Evolutionary conservation across 169 alveolate genomes (phyloP).

Genomic region (Plasmodium falciparum): DNA sequence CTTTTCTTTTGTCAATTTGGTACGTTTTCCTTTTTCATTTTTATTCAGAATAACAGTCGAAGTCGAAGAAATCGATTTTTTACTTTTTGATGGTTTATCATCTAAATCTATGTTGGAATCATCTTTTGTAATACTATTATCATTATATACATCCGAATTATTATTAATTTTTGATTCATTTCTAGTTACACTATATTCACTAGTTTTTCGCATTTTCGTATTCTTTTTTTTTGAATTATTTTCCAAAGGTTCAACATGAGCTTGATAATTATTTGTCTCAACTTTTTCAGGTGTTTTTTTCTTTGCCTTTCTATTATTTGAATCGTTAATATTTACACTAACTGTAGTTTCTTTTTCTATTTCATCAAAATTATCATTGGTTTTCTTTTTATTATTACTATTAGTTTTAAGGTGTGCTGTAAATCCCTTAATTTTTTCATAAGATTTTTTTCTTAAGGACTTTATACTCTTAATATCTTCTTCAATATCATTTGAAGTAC

Average conservation of each 20-base stretch:
- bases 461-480: background rate
- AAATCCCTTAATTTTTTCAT: slow-evolving; percentile 32
- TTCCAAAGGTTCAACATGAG: slow-evolving; percentile 10
- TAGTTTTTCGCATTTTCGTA: slow-evolving; percentile 31
- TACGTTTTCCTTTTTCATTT: slow-evolving; percentile 41
- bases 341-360: slow-evolving; percentile 7
- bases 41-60: slow-evolving; percentile 16
- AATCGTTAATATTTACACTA: background rate
- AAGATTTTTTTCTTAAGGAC: slow-evolving; percentile 20
- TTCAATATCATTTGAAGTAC: background rate
- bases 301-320: slow-evolving; percentile 4
- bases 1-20: slow-evolving; percentile 16
- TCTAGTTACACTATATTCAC: slow-evolving; percentile 44
- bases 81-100: slow-evolving; percentile 36
- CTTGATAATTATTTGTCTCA: slow-evolving; percentile 11
- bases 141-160: slow-evolving; percentile 30
- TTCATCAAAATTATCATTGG: slow-evolving; percentile 4
- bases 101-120: slow-evolving; percentile 14
- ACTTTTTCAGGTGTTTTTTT: slow-evolving; percentile 45
- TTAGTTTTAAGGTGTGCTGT: slow-evolving; percentile 7
- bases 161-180: slow-evolving; percentile 33
- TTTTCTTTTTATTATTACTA: slow-evolving; percentile 24
- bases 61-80: slow-evolving; percentile 26
- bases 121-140: slow-evolving; percentile 1
- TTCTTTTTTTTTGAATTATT: slow-evolving; percentile 14